A percentile compares a stretch with the other conserved stretches of the same genome.
These are phyloP conservation scores for Ophiostoma ulmi DNA, from an alignment of 2,329 filamentous ascomycete genomes.

Conservation along the genomic window DNA sequence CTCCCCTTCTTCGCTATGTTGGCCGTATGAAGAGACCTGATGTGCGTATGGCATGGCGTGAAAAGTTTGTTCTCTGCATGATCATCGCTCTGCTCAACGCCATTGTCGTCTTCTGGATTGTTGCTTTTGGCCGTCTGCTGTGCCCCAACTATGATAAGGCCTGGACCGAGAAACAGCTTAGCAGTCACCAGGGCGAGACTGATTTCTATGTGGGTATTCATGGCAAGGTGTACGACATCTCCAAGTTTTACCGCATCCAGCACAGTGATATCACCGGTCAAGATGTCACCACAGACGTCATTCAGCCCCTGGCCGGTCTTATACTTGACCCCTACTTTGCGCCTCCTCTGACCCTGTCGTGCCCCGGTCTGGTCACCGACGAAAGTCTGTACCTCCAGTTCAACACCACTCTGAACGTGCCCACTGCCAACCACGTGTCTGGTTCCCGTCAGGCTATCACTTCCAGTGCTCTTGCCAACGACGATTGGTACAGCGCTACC, in stretches of 20 bases:
- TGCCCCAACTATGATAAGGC: conserved; percentile 91
- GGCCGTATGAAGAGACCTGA: conserved; percentile 97
- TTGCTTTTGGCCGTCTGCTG: conserved; percentile 74
- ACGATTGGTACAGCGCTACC: conserved; percentile 68
- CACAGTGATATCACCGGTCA: conserved; percentile 70
- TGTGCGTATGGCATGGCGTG: conserved; percentile 94
- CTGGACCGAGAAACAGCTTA: conserved; percentile 69
- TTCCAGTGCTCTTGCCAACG: conserved; percentile 53
- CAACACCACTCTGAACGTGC: conserved; percentile 58
- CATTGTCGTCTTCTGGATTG: conserved; percentile 83
- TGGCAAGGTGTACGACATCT: conserved; percentile 86
- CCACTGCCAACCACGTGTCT: conserved; percentile 62
- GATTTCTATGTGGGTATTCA: conserved; percentile 86
- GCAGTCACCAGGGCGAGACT: conserved; percentile 61
- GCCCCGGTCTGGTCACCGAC: conserved; percentile 63
- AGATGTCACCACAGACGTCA: conserved; percentile 52
- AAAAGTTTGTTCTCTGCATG: conserved; percentile 79
- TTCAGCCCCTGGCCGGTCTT: conserved; percentile 72
- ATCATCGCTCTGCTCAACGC: conserved; percentile 79
- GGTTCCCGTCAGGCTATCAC: conserved; percentile 56
- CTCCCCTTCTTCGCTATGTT: conserved; percentile 69
- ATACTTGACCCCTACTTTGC: conserved; percentile 83
- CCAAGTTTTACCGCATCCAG: conserved; percentile 76
- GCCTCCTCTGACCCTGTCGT: conserved; percentile 69
- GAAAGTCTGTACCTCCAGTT: conserved; percentile 51